phyloP scores from a whole-genome alignment of 306 rosid genomes.

The Myrica gale region DNA sequence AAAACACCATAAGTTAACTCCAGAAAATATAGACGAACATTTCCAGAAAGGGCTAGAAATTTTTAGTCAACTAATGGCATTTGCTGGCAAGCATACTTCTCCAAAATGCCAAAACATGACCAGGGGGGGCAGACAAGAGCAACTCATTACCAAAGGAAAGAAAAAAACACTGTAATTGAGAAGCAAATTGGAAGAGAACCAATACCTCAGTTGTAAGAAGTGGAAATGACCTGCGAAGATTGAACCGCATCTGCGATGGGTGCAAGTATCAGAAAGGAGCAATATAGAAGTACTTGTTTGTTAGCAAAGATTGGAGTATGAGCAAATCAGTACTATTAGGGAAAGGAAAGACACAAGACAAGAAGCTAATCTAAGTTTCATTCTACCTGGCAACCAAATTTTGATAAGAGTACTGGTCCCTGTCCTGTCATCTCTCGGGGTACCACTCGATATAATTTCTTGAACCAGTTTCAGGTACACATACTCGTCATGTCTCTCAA shows the following conservation, averaged over 20 bases:
- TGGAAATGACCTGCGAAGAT: slow-evolving; percentile 53
- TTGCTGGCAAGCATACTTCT: not conserved
- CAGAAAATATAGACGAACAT: not conserved
- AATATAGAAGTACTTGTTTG: not conserved
- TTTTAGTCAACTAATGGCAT: not conserved
- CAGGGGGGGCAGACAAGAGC: not conserved
- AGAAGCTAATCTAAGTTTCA: not conserved
- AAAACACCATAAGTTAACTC: not conserved
- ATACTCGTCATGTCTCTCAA: slow-evolving; percentile 52
- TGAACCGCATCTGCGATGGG: slow-evolving; percentile 47
- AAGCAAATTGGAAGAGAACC: slow-evolving; percentile 3
- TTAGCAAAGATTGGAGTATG: not conserved
- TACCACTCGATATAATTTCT: slow-evolving; percentile 51
- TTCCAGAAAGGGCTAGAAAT: slow-evolving; percentile 8
- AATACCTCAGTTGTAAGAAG: slow-evolving; percentile 64
- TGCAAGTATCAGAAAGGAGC: not conserved
- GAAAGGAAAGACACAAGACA: not conserved
- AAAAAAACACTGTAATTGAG: not conserved
- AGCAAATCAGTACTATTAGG: not conserved
- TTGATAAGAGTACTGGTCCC: slow-evolving; percentile 61
- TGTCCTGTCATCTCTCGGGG: slow-evolving; percentile 49
- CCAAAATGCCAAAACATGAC: not conserved
- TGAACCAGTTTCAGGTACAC: slow-evolving; percentile 47
- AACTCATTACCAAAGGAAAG: not conserved
- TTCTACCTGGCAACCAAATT: slow-evolving; percentile 63